These are phyloP conservation scores for Beauveria medogensis DNA, from an alignment of 2,329 filamentous ascomycete species.

Conservation along the genomic window DNA sequence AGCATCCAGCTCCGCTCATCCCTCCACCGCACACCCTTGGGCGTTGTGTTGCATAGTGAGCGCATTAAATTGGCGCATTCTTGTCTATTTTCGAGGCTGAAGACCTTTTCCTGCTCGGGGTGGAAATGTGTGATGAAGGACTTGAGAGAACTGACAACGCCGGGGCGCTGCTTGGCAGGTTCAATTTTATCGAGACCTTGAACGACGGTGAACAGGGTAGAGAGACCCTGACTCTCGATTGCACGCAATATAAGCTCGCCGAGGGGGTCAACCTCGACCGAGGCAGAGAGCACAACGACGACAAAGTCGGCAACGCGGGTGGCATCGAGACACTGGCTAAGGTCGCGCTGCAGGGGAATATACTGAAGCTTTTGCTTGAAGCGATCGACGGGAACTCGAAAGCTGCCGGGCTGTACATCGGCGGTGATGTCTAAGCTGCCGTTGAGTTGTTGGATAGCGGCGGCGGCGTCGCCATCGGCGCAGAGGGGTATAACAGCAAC, in stretches of 20 bases:
- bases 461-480: conserved; percentile 57
- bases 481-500: conserved; percentile 84
- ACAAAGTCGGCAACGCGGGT: conserved; percentile 88
- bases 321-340: conserved; percentile 74
- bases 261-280: conserved; percentile 73
- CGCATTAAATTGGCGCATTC: conserved; percentile 88
- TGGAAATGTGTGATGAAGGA: conserved; percentile 95
- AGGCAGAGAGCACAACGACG: conserved; percentile 72
- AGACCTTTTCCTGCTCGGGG: conserved; percentile 82
- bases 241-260: conserved; percentile 80
- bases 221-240: conserved; percentile 89
- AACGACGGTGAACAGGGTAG: conserved; percentile 80
- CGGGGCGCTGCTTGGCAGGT: conserved; percentile 66
- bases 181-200: conserved; percentile 73
- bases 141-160: conserved; percentile 74
- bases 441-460: conserved; percentile 64
- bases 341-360: conserved; percentile 62
- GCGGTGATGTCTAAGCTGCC: conserved; percentile 69
- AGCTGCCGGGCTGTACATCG: conserved; percentile 50
- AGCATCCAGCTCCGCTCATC: conserved; percentile 96
- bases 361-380: conserved; percentile 96
- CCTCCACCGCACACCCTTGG: conserved; percentile 91
- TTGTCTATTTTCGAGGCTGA: conserved; percentile 78
- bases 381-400: conserved; percentile 67
- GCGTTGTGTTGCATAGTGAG: conserved; percentile 82